These are phyloP conservation scores for Nigrospora sphaerica DNA, from an alignment of 2,329 filamentous ascomycete species.

Conservation along the genomic window DNA sequence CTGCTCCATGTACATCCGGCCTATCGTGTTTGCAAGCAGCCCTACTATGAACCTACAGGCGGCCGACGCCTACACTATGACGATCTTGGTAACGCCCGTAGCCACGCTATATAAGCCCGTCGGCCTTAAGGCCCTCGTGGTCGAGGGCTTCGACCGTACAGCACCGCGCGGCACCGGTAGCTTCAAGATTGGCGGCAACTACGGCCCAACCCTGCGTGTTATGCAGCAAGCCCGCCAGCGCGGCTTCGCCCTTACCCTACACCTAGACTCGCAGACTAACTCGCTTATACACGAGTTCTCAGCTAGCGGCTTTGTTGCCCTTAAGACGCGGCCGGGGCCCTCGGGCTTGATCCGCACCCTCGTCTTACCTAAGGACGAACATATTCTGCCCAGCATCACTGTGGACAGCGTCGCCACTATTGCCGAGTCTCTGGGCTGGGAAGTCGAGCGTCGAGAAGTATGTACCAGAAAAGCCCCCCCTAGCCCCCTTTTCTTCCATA, in stretches of 20 bases:
- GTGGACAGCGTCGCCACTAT: constrained; percentile 52
- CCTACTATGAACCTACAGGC: constrained; percentile 56
- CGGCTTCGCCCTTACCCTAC: constrained; percentile 61
- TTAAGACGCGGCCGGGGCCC: constrained; percentile 32
- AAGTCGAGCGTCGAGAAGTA: constrained; percentile 49
- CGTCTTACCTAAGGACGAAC: constrained; percentile 56
- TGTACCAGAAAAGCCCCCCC: constrained; percentile 9
- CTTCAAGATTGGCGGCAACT: constrained; percentile 65
- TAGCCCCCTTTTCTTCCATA: too few relatives aligned
- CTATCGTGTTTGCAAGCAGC: constrained; percentile 57
- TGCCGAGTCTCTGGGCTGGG: constrained; percentile 49
- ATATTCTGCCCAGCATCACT: constrained; percentile 60
- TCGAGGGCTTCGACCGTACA: constrained; percentile 63
- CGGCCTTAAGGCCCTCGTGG: constrained; percentile 56
- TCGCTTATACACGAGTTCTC: constrained; percentile 63
- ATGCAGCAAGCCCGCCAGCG: constrained; percentile 52
- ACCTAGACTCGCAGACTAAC: constrained; percentile 58
- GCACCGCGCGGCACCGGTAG: constrained; percentile 60
- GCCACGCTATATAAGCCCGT: constrained; percentile 60
- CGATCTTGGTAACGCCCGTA: constrained; percentile 56
- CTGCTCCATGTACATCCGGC: constrained; percentile 61
- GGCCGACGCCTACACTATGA: constrained; percentile 58
- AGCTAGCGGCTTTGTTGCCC: constrained; percentile 59
- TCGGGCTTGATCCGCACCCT: constrained; percentile 19
- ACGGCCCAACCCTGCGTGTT: constrained; percentile 58